Base-by-base conservation (phyloP, 768 basidiomycete genomes). In the Suillus luteus region DNA sequence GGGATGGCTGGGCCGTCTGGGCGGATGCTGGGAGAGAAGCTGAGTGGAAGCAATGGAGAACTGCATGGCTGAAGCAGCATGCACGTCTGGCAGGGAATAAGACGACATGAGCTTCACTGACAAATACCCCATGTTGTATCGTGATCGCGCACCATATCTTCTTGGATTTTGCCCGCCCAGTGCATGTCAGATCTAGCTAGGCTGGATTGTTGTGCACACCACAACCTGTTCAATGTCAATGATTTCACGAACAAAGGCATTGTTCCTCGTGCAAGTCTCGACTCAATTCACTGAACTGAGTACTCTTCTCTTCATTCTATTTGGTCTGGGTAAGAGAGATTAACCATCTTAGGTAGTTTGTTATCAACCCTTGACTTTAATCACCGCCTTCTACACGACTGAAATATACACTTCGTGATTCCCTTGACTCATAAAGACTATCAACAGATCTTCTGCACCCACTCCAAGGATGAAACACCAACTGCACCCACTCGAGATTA, bases 1-100 rank as follows among this genome's bases (percentile, higher is more conserved):
- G 91, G 55, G 92, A 95, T 70, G 91, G 93, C 7, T 95, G 93
- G 93, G 83, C 80, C 12, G 78, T 93, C 1, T 95, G 91, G 89
- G 68, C 79, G 4, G 92, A 95, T 72, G 89, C 88, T n/a, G 92
- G 92, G 3, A 81, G 83, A 31, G 90, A 90, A 71, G 77, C 69
- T 24, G 91, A 91, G 66, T 95, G 91, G 89, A 69, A 73, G 63
- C 73, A 75, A 33, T 95, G 92, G 92, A 82, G 83, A 65, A 67
- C 68, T 19, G 78, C 81, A 68, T 90, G 88, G 83, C 83, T 86
- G 49, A 78, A 73, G 60, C 78, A 71, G 62, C 73, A 52, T 46
- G 51, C 63, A 19, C 68, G 52, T 55, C 66, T 62, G 68, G 63
- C 14, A 61, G 62, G 52, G 40, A 75, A 68, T 44, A 75, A 68